Evolutionary conservation across 495 filamentous ascomycete genomes (phyloP).

Genomic region (Trichodelitschia bisporula): DNA sequence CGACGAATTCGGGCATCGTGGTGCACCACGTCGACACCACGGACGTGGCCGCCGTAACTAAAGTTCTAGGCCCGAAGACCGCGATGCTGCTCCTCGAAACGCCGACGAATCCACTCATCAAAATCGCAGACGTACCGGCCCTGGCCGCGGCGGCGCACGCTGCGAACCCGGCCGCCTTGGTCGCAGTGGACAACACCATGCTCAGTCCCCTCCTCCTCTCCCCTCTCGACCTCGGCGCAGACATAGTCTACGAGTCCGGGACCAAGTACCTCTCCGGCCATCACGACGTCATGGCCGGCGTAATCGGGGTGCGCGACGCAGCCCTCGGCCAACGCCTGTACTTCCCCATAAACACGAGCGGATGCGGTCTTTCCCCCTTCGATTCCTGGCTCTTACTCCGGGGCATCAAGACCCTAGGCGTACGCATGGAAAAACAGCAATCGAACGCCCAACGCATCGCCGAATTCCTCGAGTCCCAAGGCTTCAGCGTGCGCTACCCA

Average conservation of each 20-base stretch:
- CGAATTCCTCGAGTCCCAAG: conserved; percentile 70
- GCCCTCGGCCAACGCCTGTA: conserved; percentile 69
- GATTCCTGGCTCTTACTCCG: conserved; percentile 90
- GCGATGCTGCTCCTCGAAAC: conserved; percentile 93
- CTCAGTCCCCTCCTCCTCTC: conserved; percentile 80
- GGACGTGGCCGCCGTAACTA: conserved; percentile 33
- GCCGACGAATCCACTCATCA: conserved; percentile 92
- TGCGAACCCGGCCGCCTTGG: conserved; percentile 55
- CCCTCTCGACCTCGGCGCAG: conserved; percentile 79
- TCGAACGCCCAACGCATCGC: conserved; percentile 74
- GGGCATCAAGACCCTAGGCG: conserved; percentile 84
- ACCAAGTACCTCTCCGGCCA: conserved; percentile 97
- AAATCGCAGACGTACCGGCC: conserved; percentile 72
- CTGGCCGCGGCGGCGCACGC: conserved; percentile 56
- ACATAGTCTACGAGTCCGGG: conserved; percentile 90
- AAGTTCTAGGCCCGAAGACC: conserved; percentile 52
- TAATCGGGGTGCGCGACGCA: conserved; percentile 68
- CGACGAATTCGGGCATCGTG: conserved; percentile 59
- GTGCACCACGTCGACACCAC: conserved; percentile 97
- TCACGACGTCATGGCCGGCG: conserved; percentile 96
- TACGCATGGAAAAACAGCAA: conserved; percentile 97
- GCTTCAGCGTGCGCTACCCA: conserved; percentile 87
- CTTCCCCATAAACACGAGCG: conserved; percentile 88
- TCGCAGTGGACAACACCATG: conserved; percentile 96
- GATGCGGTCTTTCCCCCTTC: conserved; percentile 80